Base-by-base conservation (phyloP, 352 stramenopile genomes). In the Phytophthora multivora region DNA sequence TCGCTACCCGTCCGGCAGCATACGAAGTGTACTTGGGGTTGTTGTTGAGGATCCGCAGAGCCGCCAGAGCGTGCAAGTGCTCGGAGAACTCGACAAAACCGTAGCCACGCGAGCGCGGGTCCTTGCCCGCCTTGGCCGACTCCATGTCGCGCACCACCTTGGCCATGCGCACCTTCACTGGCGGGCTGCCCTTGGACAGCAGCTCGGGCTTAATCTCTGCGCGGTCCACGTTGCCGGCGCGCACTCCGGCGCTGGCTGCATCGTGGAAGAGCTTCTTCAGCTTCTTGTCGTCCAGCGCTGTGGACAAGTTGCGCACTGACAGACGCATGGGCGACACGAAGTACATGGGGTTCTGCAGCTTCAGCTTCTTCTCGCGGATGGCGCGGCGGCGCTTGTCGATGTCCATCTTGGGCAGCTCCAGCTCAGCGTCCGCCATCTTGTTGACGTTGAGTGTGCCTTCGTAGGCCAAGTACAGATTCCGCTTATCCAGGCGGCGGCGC, bases 41-140 rank as follows among this genome's bases (percentile, higher is more conserved):
- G 77, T 99, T 99, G 76, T 99, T 99, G 33, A 99, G 69, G 51
- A 96, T 75, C 19, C 97, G 89, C 35, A 99, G 77, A 50, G 93
- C 96, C n/a, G 96, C 94, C 26, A 99, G 77, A 12, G 97, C 97
- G 78, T 99, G 94, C 33, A 90, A 79, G 77, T 99, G 97, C 71
- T 98, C 79, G 10, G 82, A 84, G 69, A 99, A 99, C 76, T 99
- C 96, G n/a, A 98, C 95, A 82, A 99, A 99, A 12, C 86, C 97
- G 57, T 88, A 94, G 21, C 86, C 83, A 19, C 83, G 76, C 25
- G 86, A 94, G 19, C 67, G 63, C 21, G 63, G 63, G 28, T 83
- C 78, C 66, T 90, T 88, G 16, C 76, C 80, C 11, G 78, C 58
- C 62, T 90, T 89, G 23, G 74, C 72, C 15, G 73, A 77, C 35